Evolutionary conservation across 192 early-diverging fungal species (phyloP).

Genomic region (Coemansia nantahalensis): DNA sequence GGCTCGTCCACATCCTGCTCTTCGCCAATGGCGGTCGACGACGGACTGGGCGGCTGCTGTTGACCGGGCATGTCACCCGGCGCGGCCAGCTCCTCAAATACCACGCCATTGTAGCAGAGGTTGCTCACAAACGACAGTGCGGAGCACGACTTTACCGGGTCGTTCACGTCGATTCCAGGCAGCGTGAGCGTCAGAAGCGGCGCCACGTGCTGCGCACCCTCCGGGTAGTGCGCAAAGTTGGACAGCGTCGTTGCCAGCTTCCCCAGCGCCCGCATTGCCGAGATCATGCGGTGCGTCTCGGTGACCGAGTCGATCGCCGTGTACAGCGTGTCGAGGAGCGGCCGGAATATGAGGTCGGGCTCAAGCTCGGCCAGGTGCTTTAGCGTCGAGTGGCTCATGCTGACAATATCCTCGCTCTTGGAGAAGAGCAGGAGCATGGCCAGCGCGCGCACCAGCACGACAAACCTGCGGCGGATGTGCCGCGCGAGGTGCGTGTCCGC

Average conservation of each 20-base stretch:
- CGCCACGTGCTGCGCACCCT: conserved; percentile 78
- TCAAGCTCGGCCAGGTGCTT: conserved; percentile 60
- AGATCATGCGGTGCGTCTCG: conserved; percentile 86
- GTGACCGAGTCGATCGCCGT: conserved; percentile 73
- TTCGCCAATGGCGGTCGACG: conserved; percentile 51
- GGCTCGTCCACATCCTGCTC: too few relatives aligned
- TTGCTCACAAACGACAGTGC: conserved; percentile 44
- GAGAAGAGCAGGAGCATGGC: conserved; percentile 50
- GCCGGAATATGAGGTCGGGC: conserved; percentile 75
- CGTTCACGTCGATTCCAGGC: conserved; percentile 94
- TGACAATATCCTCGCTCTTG: conserved; percentile 40
- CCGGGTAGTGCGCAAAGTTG: conserved; percentile 71
- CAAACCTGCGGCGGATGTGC: conserved; percentile 40
- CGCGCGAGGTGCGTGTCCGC: conserved; percentile 23
- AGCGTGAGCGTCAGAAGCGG: conserved; percentile 75
- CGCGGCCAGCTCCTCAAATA: conserved; percentile 39
- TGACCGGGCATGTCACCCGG: conserved; percentile 33
- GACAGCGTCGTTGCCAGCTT: conserved; percentile 70
- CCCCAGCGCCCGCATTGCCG: conserved; percentile 73
- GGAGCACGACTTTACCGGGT: conserved; percentile 73
- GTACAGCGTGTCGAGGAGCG: conserved; percentile 80
- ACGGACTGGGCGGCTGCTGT: conserved; percentile 22
- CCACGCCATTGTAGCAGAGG: conserved; percentile 45
- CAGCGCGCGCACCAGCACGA: conserved; percentile 32
- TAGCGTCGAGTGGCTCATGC: conserved; percentile 47